phyloP scores from a whole-genome alignment of 345 rosid species.

The Euphorbia peplus region DNA sequence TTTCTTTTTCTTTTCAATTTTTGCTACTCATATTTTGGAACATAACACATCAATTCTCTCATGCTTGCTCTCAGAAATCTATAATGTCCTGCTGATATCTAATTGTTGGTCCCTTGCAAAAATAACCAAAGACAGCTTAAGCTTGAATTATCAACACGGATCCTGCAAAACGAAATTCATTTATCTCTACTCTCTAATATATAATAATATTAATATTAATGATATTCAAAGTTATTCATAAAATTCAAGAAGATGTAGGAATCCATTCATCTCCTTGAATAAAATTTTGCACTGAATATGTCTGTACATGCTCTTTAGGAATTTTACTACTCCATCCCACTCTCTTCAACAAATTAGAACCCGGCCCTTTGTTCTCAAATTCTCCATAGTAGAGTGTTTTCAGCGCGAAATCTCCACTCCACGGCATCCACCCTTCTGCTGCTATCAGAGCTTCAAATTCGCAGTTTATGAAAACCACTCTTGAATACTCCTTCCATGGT shows the following conservation, averaged over 20 bases:
- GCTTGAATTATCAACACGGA: too few species aligned
- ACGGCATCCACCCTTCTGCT: conserved; percentile 81
- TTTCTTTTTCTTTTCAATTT: neutral
- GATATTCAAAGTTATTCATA: too few species aligned
- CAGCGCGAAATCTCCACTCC: conserved; percentile 62
- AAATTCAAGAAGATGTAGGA: conserved; percentile 33
- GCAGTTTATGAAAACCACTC: conserved; percentile 67
- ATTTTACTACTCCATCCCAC: conserved; percentile 75
- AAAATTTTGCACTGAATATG: conserved; percentile 68
- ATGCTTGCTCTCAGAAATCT: too few species aligned
- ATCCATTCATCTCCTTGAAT: conserved; percentile 85
- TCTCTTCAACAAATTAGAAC: conserved; percentile 46
- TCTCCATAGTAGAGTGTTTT: conserved; percentile 88
- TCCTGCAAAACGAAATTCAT: neutral
- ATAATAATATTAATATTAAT: neutral
- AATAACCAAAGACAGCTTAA: neutral
- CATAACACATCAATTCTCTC: neutral
- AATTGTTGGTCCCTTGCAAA: too few species aligned
- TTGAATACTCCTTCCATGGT: conserved; percentile 95
- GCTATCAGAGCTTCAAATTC: conserved; percentile 50
- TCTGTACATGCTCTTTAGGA: conserved; percentile 45
- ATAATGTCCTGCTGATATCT: too few species aligned
- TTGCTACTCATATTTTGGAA: neutral
- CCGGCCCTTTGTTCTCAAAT: conserved; percentile 60
- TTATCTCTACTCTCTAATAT: neutral